A percentile compares a stretch with the other conserved stretches of the same genome.
Conservation (phyloP, 2,329 filamentous ascomycete genomes). For the Trichoderma arundinaceum region DNA sequence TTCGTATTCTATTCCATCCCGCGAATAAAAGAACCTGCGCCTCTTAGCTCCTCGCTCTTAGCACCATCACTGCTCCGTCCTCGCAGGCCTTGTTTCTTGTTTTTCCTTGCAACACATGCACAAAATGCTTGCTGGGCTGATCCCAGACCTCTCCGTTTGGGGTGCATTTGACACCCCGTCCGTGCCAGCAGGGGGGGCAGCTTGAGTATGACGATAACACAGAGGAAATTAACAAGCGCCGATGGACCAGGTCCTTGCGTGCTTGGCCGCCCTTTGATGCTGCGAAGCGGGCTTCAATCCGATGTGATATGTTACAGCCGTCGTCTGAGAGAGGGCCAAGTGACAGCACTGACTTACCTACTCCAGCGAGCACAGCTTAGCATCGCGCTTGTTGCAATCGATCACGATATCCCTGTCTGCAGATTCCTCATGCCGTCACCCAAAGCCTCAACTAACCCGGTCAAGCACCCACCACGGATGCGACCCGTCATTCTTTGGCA, state of each 20-base stretch:
- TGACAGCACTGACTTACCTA: neutral
- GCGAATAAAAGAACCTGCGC: neutral
- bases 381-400: conserved; percentile 8
- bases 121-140: conserved; percentile 7
- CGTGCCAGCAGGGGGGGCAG: conserved; percentile 1
- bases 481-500: conserved; percentile 3
- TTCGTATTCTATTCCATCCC: no score
- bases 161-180: conserved; percentile 23
- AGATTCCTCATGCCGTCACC: conserved; percentile 7
- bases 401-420: conserved; percentile 22
- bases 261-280: conserved; percentile 17
- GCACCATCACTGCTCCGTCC: neutral
- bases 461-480: neutral
- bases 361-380: neutral
- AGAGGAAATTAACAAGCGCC: conserved; percentile 25
- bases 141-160: conserved; percentile 1
- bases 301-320: conserved; percentile 18
- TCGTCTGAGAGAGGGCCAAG: neutral
- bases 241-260: neutral
- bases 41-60: neutral
- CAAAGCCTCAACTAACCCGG: neutral
- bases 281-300: neutral
- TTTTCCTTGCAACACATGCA: neutral
- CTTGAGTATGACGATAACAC: conserved; percentile 18
- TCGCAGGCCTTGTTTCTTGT: no score